Conservation (phyloP, 2,329 filamentous ascomycete genomes). For the Aureobasidium sp. region DNA sequence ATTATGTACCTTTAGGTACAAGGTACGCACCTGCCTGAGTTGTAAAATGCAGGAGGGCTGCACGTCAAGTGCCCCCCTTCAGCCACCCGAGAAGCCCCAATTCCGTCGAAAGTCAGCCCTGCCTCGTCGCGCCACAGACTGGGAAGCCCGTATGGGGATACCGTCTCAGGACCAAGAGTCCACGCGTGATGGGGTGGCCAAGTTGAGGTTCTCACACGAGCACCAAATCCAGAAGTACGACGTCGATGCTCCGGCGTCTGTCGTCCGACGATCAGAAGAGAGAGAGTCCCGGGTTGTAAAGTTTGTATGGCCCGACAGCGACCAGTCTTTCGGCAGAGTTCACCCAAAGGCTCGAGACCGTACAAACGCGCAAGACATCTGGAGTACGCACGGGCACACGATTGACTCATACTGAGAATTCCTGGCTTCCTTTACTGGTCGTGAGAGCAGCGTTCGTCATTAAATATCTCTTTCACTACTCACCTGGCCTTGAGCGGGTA, state of each 20-base stretch:
- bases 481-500: too few species aligned
- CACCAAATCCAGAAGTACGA: background rate
- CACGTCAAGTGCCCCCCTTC: background rate
- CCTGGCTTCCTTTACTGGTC: background rate
- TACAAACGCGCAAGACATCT: background rate
- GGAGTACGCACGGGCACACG: background rate
- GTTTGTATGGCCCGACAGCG: background rate
- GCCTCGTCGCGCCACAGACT: background rate
- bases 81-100: background rate
- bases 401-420: background rate
- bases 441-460: background rate
- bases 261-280: background rate
- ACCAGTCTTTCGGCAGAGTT: background rate
- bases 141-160: background rate
- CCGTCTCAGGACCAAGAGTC: background rate
- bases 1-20: background rate
- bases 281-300: background rate
- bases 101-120: background rate
- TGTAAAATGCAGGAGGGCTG: background rate
- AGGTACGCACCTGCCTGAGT: background rate
- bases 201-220: background rate
- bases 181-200: background rate
- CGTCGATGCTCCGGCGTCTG: background rate
- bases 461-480: too few species aligned
- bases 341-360: background rate